Conservation (phyloP, 1,284 basidiomycete genomes). For the Ustilago nuda region DNA sequence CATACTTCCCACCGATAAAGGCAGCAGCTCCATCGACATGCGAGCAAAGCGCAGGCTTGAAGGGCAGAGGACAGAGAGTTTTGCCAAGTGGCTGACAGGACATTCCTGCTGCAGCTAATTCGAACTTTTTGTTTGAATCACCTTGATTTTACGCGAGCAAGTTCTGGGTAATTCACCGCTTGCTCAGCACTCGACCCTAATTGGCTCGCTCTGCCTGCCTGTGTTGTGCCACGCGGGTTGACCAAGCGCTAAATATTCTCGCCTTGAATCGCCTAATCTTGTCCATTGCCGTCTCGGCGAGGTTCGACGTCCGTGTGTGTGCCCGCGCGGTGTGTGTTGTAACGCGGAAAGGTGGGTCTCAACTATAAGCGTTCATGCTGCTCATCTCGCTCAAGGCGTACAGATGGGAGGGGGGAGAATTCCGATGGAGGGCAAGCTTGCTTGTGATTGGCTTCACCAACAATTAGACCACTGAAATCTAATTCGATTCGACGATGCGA, state of each 20-base stretch:
- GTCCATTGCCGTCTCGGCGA: too few species aligned
- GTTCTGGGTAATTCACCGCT: neutral
- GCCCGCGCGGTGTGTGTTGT: neutral
- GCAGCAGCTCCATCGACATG: neutral
- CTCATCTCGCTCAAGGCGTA: neutral
- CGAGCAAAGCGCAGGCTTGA: neutral
- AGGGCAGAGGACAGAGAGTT: neutral
- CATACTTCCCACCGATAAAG: constrained; percentile 7
- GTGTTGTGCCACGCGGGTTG: neutral
- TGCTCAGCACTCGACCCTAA: neutral
- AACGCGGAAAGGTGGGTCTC: neutral
- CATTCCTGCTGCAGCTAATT: constrained; percentile 3
- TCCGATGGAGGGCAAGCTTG: neutral
- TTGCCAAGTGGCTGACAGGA: constrained; percentile 1
- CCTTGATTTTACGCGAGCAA: constrained; percentile 2
- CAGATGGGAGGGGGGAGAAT: too few species aligned
- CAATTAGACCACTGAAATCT: neutral
- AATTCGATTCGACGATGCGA: neutral
- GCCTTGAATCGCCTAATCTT: neutral
- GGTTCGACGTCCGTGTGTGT: too few species aligned
- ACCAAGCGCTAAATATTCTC: neutral
- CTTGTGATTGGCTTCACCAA: neutral
- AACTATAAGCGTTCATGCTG: neutral
- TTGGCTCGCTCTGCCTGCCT: neutral
- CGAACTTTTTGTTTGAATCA: neutral